Evolutionary conservation across 176 grass and related monocot genomes (phyloP).

Genomic region (Echinochloa phyllopogon): DNA sequence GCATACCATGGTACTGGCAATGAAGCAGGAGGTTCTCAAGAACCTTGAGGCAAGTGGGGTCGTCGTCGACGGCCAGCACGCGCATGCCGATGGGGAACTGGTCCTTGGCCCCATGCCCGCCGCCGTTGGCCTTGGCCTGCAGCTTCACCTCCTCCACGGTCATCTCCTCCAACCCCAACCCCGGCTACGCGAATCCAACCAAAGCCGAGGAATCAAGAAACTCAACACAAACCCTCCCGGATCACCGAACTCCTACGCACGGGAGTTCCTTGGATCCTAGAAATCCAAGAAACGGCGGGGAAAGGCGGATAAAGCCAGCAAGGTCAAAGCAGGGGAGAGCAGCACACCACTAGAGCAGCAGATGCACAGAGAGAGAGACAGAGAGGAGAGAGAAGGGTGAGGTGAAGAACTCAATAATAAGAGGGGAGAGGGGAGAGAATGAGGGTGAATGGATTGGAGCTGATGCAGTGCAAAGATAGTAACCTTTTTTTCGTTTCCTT

Average conservation of each 20-base stretch:
- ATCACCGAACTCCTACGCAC: constrained; percentile 6
- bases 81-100: constrained; percentile 77
- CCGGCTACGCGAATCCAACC: background rate
- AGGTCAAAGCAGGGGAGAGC: constrained; percentile 54
- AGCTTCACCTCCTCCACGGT: constrained; percentile 47
- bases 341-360: constrained; percentile 19
- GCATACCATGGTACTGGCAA: constrained; percentile 69
- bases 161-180: constrained; percentile 38
- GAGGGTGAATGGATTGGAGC: background rate
- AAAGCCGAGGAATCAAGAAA: constrained; percentile 16
- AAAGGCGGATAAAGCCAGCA: constrained; percentile 44
- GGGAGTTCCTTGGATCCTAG: constrained; percentile 42
- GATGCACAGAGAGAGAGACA: background rate
- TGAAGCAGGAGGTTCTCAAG: constrained; percentile 50
- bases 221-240: background rate
- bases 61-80: constrained; percentile 73
- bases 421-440: background rate
- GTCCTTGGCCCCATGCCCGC: constrained; percentile 32
- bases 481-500: constrained; percentile 47
- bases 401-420: constrained; percentile 30
- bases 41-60: constrained; percentile 62
- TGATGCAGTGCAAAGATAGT: constrained; percentile 56
- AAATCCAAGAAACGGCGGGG: constrained; percentile 53
- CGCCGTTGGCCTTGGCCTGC: constrained; percentile 19
- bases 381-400: background rate